These are phyloP conservation scores for Przewalskia tangutica DNA, from an alignment of 257 asterid genomes.

Conservation along the genomic window DNA sequence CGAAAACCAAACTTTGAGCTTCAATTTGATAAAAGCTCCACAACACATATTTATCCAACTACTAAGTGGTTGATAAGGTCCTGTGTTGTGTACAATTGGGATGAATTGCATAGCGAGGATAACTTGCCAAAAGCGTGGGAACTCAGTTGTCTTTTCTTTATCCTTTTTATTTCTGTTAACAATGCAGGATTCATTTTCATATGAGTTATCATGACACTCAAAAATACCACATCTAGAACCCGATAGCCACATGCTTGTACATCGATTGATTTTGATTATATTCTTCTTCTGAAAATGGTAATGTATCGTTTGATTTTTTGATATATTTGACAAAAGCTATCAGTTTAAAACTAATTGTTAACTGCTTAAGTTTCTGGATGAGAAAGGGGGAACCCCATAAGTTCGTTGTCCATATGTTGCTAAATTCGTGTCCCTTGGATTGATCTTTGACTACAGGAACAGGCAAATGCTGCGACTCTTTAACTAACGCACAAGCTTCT, in stretches of 20 bases:
- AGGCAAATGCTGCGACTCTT: background rate
- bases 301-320: background rate
- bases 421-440: background rate
- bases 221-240: background rate
- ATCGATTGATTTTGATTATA: background rate
- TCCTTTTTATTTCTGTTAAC: background rate
- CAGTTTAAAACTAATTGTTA: background rate
- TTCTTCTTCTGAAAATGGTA: too few species aligned
- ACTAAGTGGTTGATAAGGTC: background rate
- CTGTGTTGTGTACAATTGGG: background rate
- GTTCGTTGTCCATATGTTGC: background rate
- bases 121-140: background rate
- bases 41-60: background rate
- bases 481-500: background rate
- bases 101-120: background rate
- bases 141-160: background rate
- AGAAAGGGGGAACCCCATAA: background rate
- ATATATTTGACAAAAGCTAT: background rate
- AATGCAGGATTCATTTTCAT: background rate
- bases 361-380: background rate
- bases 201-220: background rate
- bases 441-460: background rate
- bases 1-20: background rate
- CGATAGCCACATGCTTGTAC: background rate
- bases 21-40: background rate